Evolutionary conservation across 2,329 filamentous ascomycete genomes (phyloP).

Genomic region (Aspergillus texensis): DNA sequence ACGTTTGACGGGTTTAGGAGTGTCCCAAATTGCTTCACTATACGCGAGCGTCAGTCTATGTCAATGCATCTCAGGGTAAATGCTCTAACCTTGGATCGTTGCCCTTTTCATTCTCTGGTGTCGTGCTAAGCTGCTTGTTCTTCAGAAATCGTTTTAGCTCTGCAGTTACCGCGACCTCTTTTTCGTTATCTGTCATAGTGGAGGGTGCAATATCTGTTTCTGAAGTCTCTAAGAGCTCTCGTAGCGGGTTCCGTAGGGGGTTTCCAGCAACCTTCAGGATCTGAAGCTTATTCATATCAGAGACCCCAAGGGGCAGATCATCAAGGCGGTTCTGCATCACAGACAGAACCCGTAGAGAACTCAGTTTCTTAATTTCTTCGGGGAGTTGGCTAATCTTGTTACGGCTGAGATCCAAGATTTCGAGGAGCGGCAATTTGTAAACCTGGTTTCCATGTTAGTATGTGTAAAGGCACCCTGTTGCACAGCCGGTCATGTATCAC

Average conservation of each 20-base stretch:
- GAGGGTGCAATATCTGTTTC: slow-evolving; percentile 65
- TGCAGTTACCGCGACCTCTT: slow-evolving; percentile 61
- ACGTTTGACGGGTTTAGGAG: slow-evolving; percentile 69
- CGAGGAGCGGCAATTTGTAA: slow-evolving; percentile 80
- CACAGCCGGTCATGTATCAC: slow-evolving; percentile 30
- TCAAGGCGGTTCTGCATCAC: slow-evolving; percentile 85
- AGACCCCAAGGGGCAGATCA: slow-evolving; percentile 78
- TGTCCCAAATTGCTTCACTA: slow-evolving; percentile 75
- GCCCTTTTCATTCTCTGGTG: slow-evolving; percentile 49
- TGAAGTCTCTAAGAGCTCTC: slow-evolving; percentile 66
- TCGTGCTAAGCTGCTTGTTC: slow-evolving; percentile 45
- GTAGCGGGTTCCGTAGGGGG: slow-evolving; percentile 77
- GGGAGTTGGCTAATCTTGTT: slow-evolving; percentile 82
- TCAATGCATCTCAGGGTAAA: not conserved
- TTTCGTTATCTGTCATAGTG: slow-evolving; percentile 60
- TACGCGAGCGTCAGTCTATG: slow-evolving; percentile 27
- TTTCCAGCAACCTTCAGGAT: slow-evolving; percentile 90
- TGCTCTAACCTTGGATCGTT: slow-evolving; percentile 44
- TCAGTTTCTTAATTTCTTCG: slow-evolving; percentile 75
- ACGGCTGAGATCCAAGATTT: slow-evolving; percentile 89
- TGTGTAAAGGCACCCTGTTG: not conserved
- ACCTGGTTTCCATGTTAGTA: slow-evolving; percentile 58
- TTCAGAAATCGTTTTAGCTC: slow-evolving; percentile 62
- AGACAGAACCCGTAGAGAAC: slow-evolving; percentile 85
- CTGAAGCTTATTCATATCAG: slow-evolving; percentile 86